Percentiles rank a stretch among this genome's conserved stretches.
These are phyloP conservation scores for Cladosporium cucumerinum DNA, from an alignment of 2,329 filamentous ascomycete genomes.

Conservation along the genomic window DNA sequence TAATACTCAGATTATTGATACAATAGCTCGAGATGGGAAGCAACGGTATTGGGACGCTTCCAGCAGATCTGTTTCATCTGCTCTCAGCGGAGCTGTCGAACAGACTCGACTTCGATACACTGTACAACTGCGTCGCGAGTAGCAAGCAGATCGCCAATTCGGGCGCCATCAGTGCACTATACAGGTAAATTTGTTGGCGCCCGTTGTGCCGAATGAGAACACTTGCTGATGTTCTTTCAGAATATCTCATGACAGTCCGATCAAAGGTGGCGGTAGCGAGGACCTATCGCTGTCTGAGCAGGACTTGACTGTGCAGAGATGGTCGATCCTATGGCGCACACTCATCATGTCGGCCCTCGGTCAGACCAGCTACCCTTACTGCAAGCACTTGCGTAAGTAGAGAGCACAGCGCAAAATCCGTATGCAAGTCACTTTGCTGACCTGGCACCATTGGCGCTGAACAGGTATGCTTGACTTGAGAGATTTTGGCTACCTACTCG, in stretches of 20 bases:
- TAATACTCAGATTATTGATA: background rate
- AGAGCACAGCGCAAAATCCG: background rate
- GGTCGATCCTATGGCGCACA: conserved; percentile 65
- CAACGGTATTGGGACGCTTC: conserved; percentile 36
- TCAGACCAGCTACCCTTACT: conserved; percentile 65
- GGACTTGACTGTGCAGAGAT: conserved; percentile 51
- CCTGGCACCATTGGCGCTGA: background rate
- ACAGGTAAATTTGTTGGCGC: conserved; percentile 48
- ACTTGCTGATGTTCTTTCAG: conserved; percentile 26
- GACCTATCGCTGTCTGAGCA: conserved; percentile 41
- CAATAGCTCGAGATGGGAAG: conserved; percentile 6
- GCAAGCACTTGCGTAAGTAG: conserved; percentile 56
- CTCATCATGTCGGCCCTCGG: conserved; percentile 64
- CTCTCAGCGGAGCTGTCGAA: conserved; percentile 58
- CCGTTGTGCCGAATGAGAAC: background rate
- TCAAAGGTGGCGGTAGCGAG: conserved; percentile 45
- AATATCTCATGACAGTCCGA: conserved; percentile 43
- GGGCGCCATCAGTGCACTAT: conserved; percentile 58
- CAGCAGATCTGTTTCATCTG: conserved; percentile 59
- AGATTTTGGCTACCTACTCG: conserved; percentile 58
- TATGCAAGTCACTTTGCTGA: background rate
- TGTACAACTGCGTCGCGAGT: conserved; percentile 58
- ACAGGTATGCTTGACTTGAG: conserved; percentile 55
- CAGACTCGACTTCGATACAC: conserved; percentile 56
- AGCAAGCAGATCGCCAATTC: conserved; percentile 56